Conservation (phyloP, 164 flowering plant genomes). For the Annona cherimola region DNA sequence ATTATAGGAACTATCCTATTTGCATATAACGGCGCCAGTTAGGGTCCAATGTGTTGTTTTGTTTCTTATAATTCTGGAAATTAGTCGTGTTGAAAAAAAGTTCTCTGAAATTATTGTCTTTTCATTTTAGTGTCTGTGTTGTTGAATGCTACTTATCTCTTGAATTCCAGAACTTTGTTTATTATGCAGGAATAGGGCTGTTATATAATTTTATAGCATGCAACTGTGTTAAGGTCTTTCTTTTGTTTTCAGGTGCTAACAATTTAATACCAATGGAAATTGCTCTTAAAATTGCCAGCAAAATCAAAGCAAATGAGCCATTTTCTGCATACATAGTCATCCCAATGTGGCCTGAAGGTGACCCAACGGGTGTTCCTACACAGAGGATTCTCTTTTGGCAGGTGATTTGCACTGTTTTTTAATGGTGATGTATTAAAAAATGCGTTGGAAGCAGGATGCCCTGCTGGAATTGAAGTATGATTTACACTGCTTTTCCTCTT, state of each 20-base stretch:
- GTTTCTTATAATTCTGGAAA: no score
- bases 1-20: no score
- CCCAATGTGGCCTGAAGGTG: constrained; percentile 99
- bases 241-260: constrained; percentile 51
- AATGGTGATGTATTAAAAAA: not conserved
- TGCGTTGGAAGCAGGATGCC: no score
- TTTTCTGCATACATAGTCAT: constrained; percentile 85
- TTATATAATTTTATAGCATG: no score
- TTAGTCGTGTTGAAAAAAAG: no score
- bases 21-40: no score
- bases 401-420: constrained; percentile 29
- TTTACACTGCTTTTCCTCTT: not conserved
- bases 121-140: no score
- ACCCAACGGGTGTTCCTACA: constrained; percentile 80
- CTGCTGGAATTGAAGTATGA: not conserved
- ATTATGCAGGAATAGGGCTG: constrained; percentile 13
- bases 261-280: constrained; percentile 97
- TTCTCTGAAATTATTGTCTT: no score
- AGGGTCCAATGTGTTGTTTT: no score
- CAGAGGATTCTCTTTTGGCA: constrained; percentile 96
- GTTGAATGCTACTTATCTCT: no score
- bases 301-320: constrained; percentile 83
- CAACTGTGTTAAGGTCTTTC: no score
- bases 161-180: constrained; percentile 1
- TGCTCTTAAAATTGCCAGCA: constrained; percentile 85